Evolutionary conservation across 768 basidiomycete species (phyloP), one percentile per base, ranked within the genome.

Genomic region (Agrocybe pediades): DNA sequence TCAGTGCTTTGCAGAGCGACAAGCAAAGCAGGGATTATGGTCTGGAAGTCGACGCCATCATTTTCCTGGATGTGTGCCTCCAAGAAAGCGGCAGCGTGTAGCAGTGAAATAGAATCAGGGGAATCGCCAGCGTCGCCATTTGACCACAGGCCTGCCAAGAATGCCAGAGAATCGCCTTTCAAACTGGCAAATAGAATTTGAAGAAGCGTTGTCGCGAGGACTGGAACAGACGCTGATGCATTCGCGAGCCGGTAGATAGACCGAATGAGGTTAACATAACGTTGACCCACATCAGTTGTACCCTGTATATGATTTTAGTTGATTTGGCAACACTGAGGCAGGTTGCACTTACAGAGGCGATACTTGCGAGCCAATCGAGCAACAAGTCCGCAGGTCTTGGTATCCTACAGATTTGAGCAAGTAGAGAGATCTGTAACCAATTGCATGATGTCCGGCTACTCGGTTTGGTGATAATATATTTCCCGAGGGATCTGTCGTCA

Each of bases 31-130:
- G 92, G 90, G 9, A 94, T 63, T 6, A 95, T 78, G 0, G 84
- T 86, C 67, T 95, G 89, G 69, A 95, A 92, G 67, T 96, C 94
- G 3, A 87, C 68, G 13, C 77, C 73, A 30, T 77, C 74, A 39
- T 77, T 71, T 42, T 79, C 72, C 2, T 74, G 63, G 1, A 77
- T 65, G 67, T 92, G 86, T 0, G 95, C 92, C 43, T 85, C 78
- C 11, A 98, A 68, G 69, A 95, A 95, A 0, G 93, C 91, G 2
- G 80, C 75, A 17, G 86, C 85, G 65, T 98, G 94, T 4, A 79
- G 72, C 8, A 98, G 73, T 0, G 93, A 86, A 1, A 84, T 76
- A 54, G 75, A 76, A 2, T 69, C 56, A 26, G 57, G 62, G 8
- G 63, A 57, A 15, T 65, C 61, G 19, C 69, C 63, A 9, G 64